Evolutionary conservation across 768 basidiomycete species (phyloP), one percentile per base, ranked within the genome.

Genomic region (Lactifluus volemus): DNA sequence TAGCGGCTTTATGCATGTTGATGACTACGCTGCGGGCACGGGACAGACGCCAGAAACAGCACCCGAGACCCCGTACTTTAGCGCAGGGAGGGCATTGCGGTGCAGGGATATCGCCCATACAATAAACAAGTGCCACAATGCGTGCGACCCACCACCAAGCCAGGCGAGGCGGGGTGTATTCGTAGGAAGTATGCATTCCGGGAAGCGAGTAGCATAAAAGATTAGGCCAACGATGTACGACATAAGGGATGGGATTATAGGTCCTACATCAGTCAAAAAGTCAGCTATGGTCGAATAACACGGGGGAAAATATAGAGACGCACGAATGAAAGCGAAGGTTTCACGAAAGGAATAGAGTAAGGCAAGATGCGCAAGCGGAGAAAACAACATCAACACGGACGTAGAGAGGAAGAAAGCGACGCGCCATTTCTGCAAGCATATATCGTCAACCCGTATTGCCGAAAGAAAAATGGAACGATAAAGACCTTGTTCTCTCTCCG

Each of bases 151-250:
- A 50, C 86, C 84, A n/a, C 89, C 89, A 47, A 86, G 75, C 70
- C 74, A 77, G 69, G 89, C 88, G 17, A 87, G 70, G 68, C 77
- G 76, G 21, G 74, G 73, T 21, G 79, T 70, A 45, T 69, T 60
- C 64, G 65, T 69, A 19, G 88, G 80, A 47, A 89, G 77, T 50
- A 82, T 75, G 53, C 89, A 79, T 73, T 97, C 94, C 1, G 94
- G 94, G 71, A 91, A 83, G 68, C 89, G 91, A 38, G 83, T 79
- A 2, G 84, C 85, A 71, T 97, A 97, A 72, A 95, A 91, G 34
- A 78, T 65, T 54, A 96, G 81, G 30, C 92, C 93, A 30, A 84
- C 71, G 53, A 90, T 55, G 74, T 95, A 96, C 8, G 85, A 84
- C 11, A 81, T 55, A 60, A 91, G 71, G 0, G 91, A 92, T 3